Evolutionary conservation across 2,329 filamentous ascomycete genomes (phyloP).

Genomic region (Hypoxylon sp.): DNA sequence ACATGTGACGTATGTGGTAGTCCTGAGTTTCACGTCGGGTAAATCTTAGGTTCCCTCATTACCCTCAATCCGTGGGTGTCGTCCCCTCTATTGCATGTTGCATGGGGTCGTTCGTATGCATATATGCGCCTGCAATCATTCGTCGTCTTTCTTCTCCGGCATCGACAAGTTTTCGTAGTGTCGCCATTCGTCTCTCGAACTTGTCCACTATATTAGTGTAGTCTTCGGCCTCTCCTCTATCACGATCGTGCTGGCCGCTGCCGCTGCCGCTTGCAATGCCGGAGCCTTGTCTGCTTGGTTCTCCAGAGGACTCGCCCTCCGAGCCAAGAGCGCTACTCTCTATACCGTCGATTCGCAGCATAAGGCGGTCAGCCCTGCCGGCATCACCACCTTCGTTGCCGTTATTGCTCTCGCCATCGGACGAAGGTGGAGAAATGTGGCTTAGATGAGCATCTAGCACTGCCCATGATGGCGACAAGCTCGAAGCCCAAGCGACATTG

Average conservation of each 20-base stretch:
- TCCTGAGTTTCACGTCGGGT: constrained; percentile 15
- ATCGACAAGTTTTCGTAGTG: constrained; percentile 69
- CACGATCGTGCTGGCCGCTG: constrained; percentile 49
- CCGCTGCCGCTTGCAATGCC: constrained; percentile 53
- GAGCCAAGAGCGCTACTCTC: constrained; percentile 55
- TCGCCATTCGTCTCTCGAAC: constrained; percentile 71
- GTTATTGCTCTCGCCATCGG: constrained; percentile 53
- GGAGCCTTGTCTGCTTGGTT: constrained; percentile 49
- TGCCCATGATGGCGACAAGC: constrained; percentile 81
- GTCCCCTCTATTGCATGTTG: constrained; percentile 14
- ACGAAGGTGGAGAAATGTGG: constrained; percentile 58
- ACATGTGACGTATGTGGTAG: constrained; percentile 5
- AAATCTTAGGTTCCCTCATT: constrained; percentile 7
- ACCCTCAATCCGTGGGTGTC: constrained; percentile 13
- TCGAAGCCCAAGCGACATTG: constrained; percentile 77
- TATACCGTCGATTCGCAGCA: constrained; percentile 75
- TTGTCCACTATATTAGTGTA: constrained; percentile 68
- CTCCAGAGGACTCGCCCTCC: constrained; percentile 56
- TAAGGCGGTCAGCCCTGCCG: constrained; percentile 62
- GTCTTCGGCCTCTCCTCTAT: constrained; percentile 59
- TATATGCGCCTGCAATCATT: constrained; percentile 47
- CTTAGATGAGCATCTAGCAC: constrained; percentile 64
- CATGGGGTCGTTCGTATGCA: constrained; percentile 8
- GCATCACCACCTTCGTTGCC: constrained; percentile 52
- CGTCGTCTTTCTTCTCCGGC: constrained; percentile 63